These are phyloP conservation scores for Schrenkiella parvula DNA, from an alignment of 345 rosid genomes.

Conservation along the genomic window DNA sequence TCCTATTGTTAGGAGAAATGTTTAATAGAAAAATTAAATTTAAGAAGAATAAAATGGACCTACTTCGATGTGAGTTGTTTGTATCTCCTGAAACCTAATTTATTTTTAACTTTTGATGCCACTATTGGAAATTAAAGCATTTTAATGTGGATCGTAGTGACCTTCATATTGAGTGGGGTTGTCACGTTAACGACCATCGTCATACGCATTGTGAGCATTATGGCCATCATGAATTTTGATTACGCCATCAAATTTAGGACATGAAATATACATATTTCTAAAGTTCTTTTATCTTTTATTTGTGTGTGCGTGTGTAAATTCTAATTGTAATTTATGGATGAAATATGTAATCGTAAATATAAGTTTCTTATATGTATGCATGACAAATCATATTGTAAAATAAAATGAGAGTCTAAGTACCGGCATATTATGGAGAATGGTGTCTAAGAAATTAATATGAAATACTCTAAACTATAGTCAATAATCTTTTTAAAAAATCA, in stretches of 20 bases:
- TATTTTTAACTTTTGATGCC: not conserved
- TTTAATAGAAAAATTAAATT: not conserved
- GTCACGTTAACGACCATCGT: conserved; percentile 31
- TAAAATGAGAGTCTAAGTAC: not conserved
- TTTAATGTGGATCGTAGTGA: conserved; percentile 19
- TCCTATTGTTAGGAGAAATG: not conserved
- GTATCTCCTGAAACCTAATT: conserved; percentile 17
- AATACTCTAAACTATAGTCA: not conserved
- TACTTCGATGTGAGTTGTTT: conserved; percentile 3
- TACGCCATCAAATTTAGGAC: conserved; percentile 30
- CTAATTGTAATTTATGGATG: not conserved
- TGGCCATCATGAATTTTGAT: conserved; percentile 25
- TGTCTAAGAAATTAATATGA: not conserved
- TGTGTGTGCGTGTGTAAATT: not conserved
- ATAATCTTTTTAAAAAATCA: not conserved
- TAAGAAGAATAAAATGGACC: not conserved
- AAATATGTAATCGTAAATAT: not conserved
- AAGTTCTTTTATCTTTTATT: not conserved
- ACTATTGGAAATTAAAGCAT: not conserved
- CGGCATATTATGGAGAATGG: not conserved
- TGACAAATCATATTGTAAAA: not conserved
- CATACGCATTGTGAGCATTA: conserved; percentile 25
- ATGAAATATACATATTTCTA: not conserved
- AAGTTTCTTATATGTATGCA: not conserved
- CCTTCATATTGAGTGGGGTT: conserved; percentile 25